phyloP scores from a whole-genome alignment of 345 rosid genomes.

The Eucalyptus camaldulensis region DNA sequence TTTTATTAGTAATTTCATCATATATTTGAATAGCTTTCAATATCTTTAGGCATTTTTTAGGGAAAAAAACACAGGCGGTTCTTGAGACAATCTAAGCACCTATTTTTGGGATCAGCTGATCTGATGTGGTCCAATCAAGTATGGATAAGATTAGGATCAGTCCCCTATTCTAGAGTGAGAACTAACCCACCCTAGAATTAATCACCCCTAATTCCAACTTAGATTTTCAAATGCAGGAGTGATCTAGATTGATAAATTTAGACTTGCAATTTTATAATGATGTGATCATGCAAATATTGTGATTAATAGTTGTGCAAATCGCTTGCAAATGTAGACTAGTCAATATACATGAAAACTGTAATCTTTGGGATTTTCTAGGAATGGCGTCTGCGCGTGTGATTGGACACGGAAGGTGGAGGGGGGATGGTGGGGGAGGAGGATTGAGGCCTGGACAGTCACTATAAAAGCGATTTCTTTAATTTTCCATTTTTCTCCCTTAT shows the following conservation, averaged over 20 bases:
- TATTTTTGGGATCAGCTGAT: not conserved
- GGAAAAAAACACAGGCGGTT: too few relatives aligned
- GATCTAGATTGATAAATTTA: too few relatives aligned
- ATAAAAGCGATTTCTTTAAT: not conserved
- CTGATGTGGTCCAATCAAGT: too few relatives aligned
- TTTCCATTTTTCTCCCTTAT: not conserved
- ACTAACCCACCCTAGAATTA: not conserved
- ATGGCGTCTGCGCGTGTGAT: not conserved
- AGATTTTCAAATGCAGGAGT: too few relatives aligned
- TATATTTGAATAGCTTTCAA: not conserved
- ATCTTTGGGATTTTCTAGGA: not conserved
- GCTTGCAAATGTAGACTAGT: too few relatives aligned
- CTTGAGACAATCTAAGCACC: not conserved
- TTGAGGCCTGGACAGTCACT: not conserved
- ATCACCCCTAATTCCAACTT: not conserved
- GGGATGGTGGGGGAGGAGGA: not conserved
- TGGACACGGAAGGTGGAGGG: not conserved
- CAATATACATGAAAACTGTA: too few relatives aligned
- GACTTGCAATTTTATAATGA: too few relatives aligned
- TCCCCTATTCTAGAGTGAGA: not conserved
- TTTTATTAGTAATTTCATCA: not conserved
- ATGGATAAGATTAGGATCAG: too few relatives aligned
- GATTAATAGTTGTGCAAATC: too few relatives aligned
- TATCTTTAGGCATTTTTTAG: not conserved
- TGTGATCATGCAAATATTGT: too few relatives aligned